phyloP scores from a whole-genome alignment of 805 yeast genomes.

The Yarrowia divulgata region DNA sequence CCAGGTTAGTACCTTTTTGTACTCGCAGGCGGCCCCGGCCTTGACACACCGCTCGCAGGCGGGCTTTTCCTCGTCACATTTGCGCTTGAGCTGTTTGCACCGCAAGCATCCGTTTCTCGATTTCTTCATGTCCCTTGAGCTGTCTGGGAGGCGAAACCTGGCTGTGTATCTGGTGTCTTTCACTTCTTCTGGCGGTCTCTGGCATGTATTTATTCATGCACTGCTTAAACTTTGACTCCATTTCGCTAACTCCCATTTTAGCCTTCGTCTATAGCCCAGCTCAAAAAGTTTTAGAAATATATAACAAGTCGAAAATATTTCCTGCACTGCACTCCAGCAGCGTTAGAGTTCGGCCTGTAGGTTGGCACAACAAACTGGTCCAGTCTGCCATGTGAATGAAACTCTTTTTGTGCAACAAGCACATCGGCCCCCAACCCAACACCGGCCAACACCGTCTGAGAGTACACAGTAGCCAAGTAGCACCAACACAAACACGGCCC shows the following conservation, averaged over 20 bases:
- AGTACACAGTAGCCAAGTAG: too few relatives aligned
- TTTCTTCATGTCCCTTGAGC: slow-evolving; percentile 26
- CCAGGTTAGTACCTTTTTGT: slow-evolving; percentile 70
- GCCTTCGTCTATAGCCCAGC: neutral
- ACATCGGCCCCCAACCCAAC: too few relatives aligned
- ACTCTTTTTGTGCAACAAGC: neutral
- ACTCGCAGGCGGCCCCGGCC: slow-evolving; percentile 61
- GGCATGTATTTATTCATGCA: slow-evolving; percentile 8
- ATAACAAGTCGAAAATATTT: neutral
- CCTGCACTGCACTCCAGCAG: too few relatives aligned
- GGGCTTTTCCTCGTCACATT: slow-evolving; percentile 76
- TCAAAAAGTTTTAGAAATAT: neutral
- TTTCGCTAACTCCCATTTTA: slow-evolving; percentile 2
- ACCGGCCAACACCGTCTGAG: too few relatives aligned
- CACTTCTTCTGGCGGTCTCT: neutral
- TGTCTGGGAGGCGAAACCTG: neutral
- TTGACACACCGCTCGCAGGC: slow-evolving; percentile 63
- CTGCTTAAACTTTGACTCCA: neutral
- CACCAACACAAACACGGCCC: too few relatives aligned
- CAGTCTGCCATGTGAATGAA: neutral
- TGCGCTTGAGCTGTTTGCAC: slow-evolving; percentile 65
- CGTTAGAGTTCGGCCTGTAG: neutral
- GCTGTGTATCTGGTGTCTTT: neutral
- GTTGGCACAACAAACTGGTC: neutral
- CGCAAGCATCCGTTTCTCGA: slow-evolving; percentile 37